Percentiles rank a stretch among this genome's conserved stretches.
phyloP scores from a whole-genome alignment of 2,329 filamentous ascomycete species.

The Diaporthe destruens region DNA sequence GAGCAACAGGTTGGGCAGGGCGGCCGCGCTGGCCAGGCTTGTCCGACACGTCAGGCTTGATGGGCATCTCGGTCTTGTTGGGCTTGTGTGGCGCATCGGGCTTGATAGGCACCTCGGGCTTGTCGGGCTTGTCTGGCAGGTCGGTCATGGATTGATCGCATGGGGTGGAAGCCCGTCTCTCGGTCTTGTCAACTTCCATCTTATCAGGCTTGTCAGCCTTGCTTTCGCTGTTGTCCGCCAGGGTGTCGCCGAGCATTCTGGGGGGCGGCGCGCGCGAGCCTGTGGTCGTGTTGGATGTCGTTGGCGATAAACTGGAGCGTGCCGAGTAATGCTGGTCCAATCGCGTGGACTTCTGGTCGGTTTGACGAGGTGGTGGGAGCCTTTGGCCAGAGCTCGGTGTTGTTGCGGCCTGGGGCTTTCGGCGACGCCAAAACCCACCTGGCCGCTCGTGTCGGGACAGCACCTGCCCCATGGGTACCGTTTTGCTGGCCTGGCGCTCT shows the following conservation, averaged over 20 bases:
- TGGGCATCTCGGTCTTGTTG: too few species aligned
- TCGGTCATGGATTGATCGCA: not conserved
- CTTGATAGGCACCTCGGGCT: too few species aligned
- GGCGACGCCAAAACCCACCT: not conserved
- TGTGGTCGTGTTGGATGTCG: not conserved
- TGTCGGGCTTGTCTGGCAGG: not conserved
- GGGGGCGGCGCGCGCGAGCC: not conserved
- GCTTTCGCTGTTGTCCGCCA: not conserved
- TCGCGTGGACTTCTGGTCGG: not conserved
- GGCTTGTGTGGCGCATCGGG: too few species aligned
- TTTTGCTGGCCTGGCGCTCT: slow-evolving; percentile 9
- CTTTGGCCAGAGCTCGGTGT: not conserved
- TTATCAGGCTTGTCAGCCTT: not conserved
- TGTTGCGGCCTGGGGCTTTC: not conserved
- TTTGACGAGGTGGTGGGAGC: too few species aligned
- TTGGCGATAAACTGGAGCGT: not conserved
- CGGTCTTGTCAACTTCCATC: not conserved
- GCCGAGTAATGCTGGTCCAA: not conserved
- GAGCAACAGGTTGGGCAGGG: not conserved
- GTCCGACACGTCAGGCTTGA: not conserved
- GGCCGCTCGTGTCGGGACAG: not conserved
- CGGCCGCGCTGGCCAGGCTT: not conserved
- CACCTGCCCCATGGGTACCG: slow-evolving; percentile 8
- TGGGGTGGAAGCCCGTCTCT: not conserved
- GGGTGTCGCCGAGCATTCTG: not conserved